Evolutionary conservation across 2,329 filamentous ascomycete species (phyloP), one percentile per base, ranked within the genome.

Genomic region (Pseudocercospora musae): DNA sequence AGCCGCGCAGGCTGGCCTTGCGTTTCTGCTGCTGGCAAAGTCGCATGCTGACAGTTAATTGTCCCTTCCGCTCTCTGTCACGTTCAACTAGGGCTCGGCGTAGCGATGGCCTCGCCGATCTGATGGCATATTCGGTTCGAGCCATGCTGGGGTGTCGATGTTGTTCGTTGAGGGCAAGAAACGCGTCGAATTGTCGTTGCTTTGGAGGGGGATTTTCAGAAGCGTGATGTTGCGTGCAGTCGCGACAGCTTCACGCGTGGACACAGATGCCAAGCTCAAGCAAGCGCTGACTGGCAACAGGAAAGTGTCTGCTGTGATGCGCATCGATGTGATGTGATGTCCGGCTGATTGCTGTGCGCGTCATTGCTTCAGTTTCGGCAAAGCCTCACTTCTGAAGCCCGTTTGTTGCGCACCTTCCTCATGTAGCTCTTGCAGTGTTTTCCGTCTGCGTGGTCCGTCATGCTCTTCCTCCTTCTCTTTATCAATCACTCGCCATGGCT

Each of bases 401-500:
- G 46, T 58, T 46, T 56, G 25, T 44, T 62, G 62, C 29, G 57
- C 18, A 27, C 20, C 65, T 66, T 56, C 69, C 20, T 67, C 62
- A 21, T 62, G 67, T 21, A 71, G 48, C 61, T 70, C 62, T 54
- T 66, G 71, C 66, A 79, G 59, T 4, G 66, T 75, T 65, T 72
- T 75, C 71, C 74, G 69, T 55, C 60, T 63, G 21, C 40, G 57
- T 21, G 68, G 65, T 1, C 75, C 72, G 44, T 69, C 68, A 10
- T 69, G 50, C 18, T 68, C 68, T 67, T 68, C 66, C 20, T 61
- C 62, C 59, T 57, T 71, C 61, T 78, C 65, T 40, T 66, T 64
- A 25, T 66, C 62, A 37, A 72, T 53, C 11, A 71, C 33, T 31
- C 67, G 67, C 70, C 71, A 74, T 18, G 74, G 77, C 60, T 75